Base-by-base conservation (phyloP, 1,284 basidiomycete genomes). In the Boletus semigastroideus region DNA sequence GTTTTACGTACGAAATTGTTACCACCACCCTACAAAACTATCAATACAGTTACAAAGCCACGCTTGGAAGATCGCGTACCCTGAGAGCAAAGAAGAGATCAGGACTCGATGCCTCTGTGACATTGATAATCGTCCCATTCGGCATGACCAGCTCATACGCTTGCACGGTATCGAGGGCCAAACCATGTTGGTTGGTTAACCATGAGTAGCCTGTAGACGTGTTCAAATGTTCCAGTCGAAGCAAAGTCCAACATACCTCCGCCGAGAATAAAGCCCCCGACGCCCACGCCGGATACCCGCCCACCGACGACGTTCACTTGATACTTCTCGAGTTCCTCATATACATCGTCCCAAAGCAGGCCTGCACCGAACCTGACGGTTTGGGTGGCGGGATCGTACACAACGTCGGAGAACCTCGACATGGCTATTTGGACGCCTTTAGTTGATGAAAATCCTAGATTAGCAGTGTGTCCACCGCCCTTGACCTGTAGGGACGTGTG, bases 271-370 rank as follows among this genome's bases (percentile, higher is more conserved):
- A 79, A 77, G 1, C 81, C 80, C 16, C 76, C 78, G 2, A 83
- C 78, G 17, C 83, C 82, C 11, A 83, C 75, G n/a, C 82, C 79
- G 1, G 72, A 54, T 0, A 77, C 74, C 4, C 80, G 52, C 66
- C 20, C 82, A 8, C 83, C 83, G 1, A 82, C 72, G 11, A 84
- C 79, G 41, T 74, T 83, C 6, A 78, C 71, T 5, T 68, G 67
- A 40, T 72, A 52, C 0, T 74, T 73, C 7, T 72, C 75, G 1
- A 85, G 69, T 3, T 68, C 72, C 7, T 60, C 66, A 50, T 84
- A 86, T 4, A 84, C 82, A 36, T 79, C 74, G 49, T 83, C 80
- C 81, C 82, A 86, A 7, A 77, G 65, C 5, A 80, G 58, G 8
- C 82, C 82, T 4, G 79, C 63, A 0, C 83, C 83, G 19, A 84